Conservation (phyloP, 257 asterid species). For the Agastache rugosa region DNA sequence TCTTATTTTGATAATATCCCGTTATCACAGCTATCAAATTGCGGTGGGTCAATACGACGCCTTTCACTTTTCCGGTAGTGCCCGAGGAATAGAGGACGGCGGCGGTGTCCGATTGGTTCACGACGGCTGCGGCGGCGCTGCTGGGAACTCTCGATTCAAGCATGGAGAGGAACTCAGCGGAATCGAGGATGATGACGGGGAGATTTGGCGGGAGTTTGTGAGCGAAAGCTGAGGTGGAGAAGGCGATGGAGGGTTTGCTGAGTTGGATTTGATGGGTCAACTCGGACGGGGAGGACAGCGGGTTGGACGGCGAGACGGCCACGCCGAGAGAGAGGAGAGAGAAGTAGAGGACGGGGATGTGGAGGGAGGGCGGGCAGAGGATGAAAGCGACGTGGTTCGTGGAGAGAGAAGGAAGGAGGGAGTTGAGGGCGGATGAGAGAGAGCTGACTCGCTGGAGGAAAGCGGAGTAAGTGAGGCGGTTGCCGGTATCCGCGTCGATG, state of each 20-base stretch:
- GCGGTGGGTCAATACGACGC: constrained; percentile 82
- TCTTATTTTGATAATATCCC: constrained; percentile 41
- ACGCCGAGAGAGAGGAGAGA: constrained; percentile 78
- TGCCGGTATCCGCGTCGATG: constrained; percentile 65
- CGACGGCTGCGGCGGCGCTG: constrained; percentile 25
- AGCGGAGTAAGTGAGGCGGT: constrained; percentile 55
- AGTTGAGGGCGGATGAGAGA: constrained; percentile 58
- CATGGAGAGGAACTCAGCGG: constrained; percentile 62
- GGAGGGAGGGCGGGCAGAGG: constrained; percentile 70
- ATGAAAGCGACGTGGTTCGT: constrained; percentile 69
- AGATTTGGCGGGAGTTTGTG: constrained; percentile 51
- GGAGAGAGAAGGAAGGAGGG: constrained; percentile 54
- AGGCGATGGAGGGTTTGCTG: constrained; percentile 61
- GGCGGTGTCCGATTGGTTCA: constrained; percentile 68
- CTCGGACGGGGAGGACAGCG: constrained; percentile 68
- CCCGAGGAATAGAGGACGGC: constrained; percentile 89
- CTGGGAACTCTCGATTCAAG: constrained; percentile 30
- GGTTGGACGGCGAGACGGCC: constrained; percentile 78
- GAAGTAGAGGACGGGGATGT: constrained; percentile 78
- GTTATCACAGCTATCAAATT: constrained; percentile 61
- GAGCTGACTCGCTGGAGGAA: constrained; percentile 59
- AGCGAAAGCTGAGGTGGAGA: constrained; percentile 49
- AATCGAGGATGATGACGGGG: constrained; percentile 57
- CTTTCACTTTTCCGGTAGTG: constrained; percentile 85
- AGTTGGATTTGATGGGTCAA: constrained; percentile 62